Conservation (phyloP, 106 monocot species). For the Allium cepa region DNA sequence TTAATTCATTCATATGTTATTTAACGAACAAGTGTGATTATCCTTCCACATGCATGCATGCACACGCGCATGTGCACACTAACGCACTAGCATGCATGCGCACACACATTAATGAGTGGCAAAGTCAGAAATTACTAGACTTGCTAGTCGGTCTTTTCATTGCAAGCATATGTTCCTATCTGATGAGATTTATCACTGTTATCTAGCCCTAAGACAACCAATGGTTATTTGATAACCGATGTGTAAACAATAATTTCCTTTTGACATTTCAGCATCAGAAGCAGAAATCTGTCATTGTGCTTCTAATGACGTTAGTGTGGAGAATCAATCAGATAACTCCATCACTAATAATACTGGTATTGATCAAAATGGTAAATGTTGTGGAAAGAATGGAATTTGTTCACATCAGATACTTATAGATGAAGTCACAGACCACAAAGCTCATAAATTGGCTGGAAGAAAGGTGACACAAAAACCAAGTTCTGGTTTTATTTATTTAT, state of each 20-base stretch:
- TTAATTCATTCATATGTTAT: background rate
- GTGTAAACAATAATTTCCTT: background rate
- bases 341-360: conserved; percentile 15
- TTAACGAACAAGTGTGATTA: background rate
- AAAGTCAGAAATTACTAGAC: background rate
- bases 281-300: conserved; percentile 18
- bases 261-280: conserved; percentile 13
- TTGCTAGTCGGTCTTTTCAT: background rate
- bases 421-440: conserved; percentile 23
- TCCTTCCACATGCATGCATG: background rate
- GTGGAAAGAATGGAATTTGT: conserved; percentile 84
- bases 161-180: background rate
- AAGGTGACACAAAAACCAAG: conserved; percentile 34
- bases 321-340: conserved; percentile 16
- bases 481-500: no score
- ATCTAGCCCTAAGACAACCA: background rate
- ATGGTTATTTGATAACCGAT: background rate
- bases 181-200: background rate
- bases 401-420: conserved; percentile 81
- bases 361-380: conserved; percentile 32
- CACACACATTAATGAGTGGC: background rate
- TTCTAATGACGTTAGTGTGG: conserved; percentile 15
- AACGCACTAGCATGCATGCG: background rate
- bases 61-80: background rate
- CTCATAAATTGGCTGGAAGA: conserved; percentile 28